Evolutionary conservation across 805 yeast species (phyloP).

Genomic region (Candida alai): DNA sequence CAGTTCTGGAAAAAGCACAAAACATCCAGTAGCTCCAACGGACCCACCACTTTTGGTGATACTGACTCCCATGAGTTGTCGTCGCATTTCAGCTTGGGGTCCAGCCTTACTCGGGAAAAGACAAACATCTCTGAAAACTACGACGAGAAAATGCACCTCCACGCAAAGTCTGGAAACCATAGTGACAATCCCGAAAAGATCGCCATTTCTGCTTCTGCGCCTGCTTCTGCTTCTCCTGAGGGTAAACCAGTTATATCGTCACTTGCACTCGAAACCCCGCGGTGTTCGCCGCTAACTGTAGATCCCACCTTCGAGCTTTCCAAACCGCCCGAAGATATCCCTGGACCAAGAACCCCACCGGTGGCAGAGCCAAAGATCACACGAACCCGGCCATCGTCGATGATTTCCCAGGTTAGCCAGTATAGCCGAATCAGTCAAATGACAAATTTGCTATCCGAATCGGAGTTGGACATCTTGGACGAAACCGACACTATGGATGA

Average conservation of each 20-base stretch:
- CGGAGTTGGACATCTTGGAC: slow-evolving; percentile 36
- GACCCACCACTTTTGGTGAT: not conserved
- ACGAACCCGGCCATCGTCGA: slow-evolving; percentile 36
- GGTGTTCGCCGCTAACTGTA: not conserved
- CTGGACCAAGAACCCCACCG: slow-evolving; percentile 5
- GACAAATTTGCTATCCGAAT: slow-evolving; percentile 40
- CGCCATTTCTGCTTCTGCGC: no score
- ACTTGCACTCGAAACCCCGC: not conserved
- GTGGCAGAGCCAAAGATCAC: slow-evolving; percentile 3
- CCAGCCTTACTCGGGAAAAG: not conserved
- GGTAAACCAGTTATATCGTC: slow-evolving; percentile 2
- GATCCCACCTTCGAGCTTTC: not conserved
- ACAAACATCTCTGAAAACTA: no score
- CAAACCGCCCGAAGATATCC: not conserved
- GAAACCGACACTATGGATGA: slow-evolving; percentile 39
- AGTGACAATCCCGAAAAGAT: not conserved
- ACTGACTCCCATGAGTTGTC: no score
- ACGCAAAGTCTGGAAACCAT: not conserved
- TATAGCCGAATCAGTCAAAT: slow-evolving; percentile 36
- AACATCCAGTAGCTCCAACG: slow-evolving; percentile 4
- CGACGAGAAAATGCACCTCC: not conserved
- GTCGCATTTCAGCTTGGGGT: no score
- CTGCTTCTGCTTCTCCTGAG: no score
- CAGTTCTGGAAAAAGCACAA: slow-evolving; percentile 36
- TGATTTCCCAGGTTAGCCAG: slow-evolving; percentile 38